These are phyloP conservation scores for Misopates orontium DNA, from an alignment of 257 asterid species.

Conservation along the genomic window DNA sequence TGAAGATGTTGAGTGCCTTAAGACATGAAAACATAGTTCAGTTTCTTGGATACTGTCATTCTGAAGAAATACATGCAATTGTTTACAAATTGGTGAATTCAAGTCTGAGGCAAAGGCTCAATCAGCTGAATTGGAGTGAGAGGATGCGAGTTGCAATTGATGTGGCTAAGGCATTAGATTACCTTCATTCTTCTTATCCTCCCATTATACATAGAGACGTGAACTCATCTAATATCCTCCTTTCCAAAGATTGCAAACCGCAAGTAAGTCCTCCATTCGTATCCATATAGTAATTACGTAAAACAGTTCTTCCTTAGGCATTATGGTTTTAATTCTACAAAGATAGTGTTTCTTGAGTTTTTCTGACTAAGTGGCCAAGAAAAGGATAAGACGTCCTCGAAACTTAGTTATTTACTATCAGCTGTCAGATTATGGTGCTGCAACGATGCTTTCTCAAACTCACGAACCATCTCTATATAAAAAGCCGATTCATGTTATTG, in stretches of 20 bases:
- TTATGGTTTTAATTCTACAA: too few species aligned
- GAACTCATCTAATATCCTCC: conserved; percentile 70
- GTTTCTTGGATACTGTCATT: conserved; percentile 59
- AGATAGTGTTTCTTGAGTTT: background rate
- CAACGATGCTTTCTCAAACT: conserved; percentile 40
- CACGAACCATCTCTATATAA: conserved; percentile 33
- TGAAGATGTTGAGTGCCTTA: conserved; percentile 63
- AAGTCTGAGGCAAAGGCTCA: conserved; percentile 54
- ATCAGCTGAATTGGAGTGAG: conserved; percentile 58
- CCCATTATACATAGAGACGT: conserved; percentile 69
- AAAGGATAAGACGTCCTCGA: background rate
- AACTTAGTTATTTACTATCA: conserved; percentile 22
- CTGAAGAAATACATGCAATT: conserved; percentile 52
- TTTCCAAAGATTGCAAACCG: conserved; percentile 55
- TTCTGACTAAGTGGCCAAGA: background rate
- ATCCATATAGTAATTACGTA: background rate
- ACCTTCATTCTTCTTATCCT: conserved; percentile 68
- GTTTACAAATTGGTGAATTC: conserved; percentile 47
- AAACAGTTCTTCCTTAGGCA: background rate
- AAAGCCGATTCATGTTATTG: conserved; percentile 50
- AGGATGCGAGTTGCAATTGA: conserved; percentile 69
- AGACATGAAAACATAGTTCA: conserved; percentile 62
- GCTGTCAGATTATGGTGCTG: conserved; percentile 81
- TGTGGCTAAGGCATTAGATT: conserved; percentile 67
- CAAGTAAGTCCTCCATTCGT: conserved; percentile 39